Evolutionary conservation across 805 yeast species (phyloP).

Genomic region (Lipomyces lipofer): DNA sequence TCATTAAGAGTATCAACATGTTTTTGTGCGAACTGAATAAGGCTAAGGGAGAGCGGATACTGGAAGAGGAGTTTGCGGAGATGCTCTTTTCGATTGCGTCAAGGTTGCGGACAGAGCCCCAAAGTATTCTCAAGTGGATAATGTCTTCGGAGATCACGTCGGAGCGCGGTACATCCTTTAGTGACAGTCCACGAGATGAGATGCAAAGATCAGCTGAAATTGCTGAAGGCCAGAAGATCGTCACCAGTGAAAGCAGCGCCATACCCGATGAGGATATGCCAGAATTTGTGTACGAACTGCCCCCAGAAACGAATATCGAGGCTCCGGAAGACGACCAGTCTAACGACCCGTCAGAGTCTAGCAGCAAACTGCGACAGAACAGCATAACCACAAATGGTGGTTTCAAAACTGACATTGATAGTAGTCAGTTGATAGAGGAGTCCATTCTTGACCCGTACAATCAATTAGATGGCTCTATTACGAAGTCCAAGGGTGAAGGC

Average conservation of each 20-base stretch:
- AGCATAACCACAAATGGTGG: neutral
- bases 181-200: neutral
- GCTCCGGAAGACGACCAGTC: neutral
- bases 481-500: no score
- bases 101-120: conserved; percentile 28
- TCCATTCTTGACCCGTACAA: no score
- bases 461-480: no score
- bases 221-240: neutral
- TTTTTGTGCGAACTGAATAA: conserved; percentile 17
- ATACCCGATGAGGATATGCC: conserved; percentile 26
- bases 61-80: conserved; percentile 29
- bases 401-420: no score
- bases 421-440: no score
- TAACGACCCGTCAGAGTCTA: neutral
- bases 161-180: neutral
- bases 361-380: neutral
- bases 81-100: conserved; percentile 30
- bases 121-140: conserved; percentile 28
- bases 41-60: conserved; percentile 8
- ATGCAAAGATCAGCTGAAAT: neutral
- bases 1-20: conserved; percentile 17
- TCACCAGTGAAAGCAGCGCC: no score
- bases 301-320: conserved; percentile 15
- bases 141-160: neutral
- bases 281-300: conserved; percentile 20